Evolutionary conservation across 73 alveolate species (phyloP).

Genomic region (Paramecium tetraurelia): DNA sequence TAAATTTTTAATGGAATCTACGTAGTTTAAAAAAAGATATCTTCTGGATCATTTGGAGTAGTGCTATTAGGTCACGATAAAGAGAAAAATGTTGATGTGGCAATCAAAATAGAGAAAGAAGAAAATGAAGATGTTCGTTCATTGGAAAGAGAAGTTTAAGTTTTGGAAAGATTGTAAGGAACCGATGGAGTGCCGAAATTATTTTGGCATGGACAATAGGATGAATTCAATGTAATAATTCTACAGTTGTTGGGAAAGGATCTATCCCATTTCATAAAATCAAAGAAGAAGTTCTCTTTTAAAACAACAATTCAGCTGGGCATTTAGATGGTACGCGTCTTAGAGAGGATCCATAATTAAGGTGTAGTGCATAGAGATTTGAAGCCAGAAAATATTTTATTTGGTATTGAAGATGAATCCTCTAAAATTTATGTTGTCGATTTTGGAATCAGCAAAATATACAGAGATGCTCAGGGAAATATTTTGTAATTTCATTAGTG

Average conservation of each 20-base stretch:
- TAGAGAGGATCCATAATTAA: constrained; percentile 48
- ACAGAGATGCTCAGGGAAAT: constrained; percentile 41
- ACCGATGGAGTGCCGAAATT: constrained; percentile 42
- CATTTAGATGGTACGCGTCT: background rate
- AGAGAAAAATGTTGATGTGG: constrained; percentile 38
- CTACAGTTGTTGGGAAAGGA: constrained; percentile 51
- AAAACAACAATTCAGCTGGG: constrained; percentile 41
- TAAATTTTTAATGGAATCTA: background rate
- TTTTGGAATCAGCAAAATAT: constrained; percentile 60
- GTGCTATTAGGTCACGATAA: constrained; percentile 53
- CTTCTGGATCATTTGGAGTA: constrained; percentile 92
- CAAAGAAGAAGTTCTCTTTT: constrained; percentile 36
- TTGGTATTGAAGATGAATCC: constrained; percentile 52
- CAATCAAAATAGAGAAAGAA: constrained; percentile 61
- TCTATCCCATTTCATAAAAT: constrained; percentile 53
- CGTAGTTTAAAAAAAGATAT: constrained; percentile 67
- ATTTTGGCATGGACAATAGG: constrained; percentile 56
- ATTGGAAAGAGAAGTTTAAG: constrained; percentile 53
- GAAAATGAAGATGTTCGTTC: constrained; percentile 59
- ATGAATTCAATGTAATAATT: constrained; percentile 55
- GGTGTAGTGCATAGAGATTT: constrained; percentile 62
- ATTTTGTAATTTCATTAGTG: background rate
- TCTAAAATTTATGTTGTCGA: constrained; percentile 53
- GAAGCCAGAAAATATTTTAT: constrained; percentile 57
- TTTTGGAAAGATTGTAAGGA: constrained; percentile 25